Conservation (phyloP, 2,329 filamentous ascomycete species). For the Xylariaceae sp. region DNA sequence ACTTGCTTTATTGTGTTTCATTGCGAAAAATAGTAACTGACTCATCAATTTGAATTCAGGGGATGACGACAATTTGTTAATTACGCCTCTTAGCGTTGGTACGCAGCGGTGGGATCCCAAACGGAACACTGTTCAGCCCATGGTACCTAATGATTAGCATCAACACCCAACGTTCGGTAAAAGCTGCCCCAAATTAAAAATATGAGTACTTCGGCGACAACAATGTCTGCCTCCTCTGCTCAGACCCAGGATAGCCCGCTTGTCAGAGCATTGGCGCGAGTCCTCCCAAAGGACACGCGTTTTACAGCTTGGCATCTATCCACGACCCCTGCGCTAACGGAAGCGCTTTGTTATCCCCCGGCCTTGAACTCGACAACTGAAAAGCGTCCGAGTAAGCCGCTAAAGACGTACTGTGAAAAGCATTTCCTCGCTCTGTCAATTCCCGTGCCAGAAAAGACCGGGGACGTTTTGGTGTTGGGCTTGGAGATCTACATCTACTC, state of each 20-base stretch:
- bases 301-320: constrained; percentile 83
- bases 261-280: constrained; percentile 39
- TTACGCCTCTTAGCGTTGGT: not conserved
- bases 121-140: not conserved
- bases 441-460: constrained; percentile 25
- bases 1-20: not conserved
- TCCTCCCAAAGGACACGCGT: constrained; percentile 47
- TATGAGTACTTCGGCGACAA: constrained; percentile 18
- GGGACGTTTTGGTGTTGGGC: constrained; percentile 67
- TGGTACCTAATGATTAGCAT: not conserved
- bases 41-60: not conserved
- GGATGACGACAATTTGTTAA: not conserved
- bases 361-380: constrained; percentile 42
- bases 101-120: not conserved
- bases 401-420: constrained; percentile 71
- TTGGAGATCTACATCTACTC: constrained; percentile 86
- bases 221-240: constrained; percentile 1
- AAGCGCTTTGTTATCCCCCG: constrained; percentile 73
- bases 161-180: not conserved
- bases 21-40: not conserved
- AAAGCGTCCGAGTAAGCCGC: constrained; percentile 34
- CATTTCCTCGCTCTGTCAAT: constrained; percentile 63
- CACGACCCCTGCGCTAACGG: constrained; percentile 68
- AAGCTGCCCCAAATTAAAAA: not conserved
- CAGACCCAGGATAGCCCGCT: constrained; percentile 29